These are phyloP conservation scores for Lasiodiplodia sp. DNA, from an alignment of 2,329 filamentous ascomycete species.

Conservation along the genomic window DNA sequence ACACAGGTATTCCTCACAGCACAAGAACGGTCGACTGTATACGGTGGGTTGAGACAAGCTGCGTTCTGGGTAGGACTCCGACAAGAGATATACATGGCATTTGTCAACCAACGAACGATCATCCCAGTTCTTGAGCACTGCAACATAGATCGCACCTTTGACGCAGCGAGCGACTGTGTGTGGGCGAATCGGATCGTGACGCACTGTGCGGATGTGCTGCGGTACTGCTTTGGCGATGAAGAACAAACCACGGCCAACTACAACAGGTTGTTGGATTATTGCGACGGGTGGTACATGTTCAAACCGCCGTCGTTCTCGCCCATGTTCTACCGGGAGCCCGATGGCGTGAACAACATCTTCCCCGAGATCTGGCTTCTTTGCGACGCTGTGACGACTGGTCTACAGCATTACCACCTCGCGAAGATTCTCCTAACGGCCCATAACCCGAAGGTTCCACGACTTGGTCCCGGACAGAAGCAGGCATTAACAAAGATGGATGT, in stretches of 20 bases:
- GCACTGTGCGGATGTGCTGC: slow-evolving; percentile 47
- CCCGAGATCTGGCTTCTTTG: slow-evolving; percentile 66
- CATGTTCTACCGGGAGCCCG: slow-evolving; percentile 56
- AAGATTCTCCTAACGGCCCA: slow-evolving; percentile 64
- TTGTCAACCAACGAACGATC: slow-evolving; percentile 39
- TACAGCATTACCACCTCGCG: slow-evolving; percentile 67
- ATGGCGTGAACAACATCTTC: slow-evolving; percentile 54
- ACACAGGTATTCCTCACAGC: slow-evolving; percentile 39
- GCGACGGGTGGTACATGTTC: slow-evolving; percentile 55
- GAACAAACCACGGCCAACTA: slow-evolving; percentile 48
- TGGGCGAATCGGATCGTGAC: slow-evolving; percentile 54
- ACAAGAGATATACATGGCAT: slow-evolving; percentile 46
- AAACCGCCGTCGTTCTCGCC: slow-evolving; percentile 63
- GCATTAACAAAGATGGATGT: slow-evolving; percentile 53
- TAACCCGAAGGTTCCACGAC: slow-evolving; percentile 60
- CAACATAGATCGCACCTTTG: slow-evolving; percentile 47
- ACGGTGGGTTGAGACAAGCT: slow-evolving; percentile 33
- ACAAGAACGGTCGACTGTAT: slow-evolving; percentile 20
- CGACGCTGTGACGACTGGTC: slow-evolving; percentile 65
- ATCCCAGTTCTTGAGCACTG: slow-evolving; percentile 36
- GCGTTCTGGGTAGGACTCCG: slow-evolving; percentile 43
- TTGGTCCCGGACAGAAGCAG: slow-evolving; percentile 52
- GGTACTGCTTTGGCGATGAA: slow-evolving; percentile 65
- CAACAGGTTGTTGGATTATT: slow-evolving; percentile 55
- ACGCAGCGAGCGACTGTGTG: slow-evolving; percentile 49